phyloP scores from a whole-genome alignment of 371 early-diverging fungal genomes.

The Scutellospora calospora region DNA sequence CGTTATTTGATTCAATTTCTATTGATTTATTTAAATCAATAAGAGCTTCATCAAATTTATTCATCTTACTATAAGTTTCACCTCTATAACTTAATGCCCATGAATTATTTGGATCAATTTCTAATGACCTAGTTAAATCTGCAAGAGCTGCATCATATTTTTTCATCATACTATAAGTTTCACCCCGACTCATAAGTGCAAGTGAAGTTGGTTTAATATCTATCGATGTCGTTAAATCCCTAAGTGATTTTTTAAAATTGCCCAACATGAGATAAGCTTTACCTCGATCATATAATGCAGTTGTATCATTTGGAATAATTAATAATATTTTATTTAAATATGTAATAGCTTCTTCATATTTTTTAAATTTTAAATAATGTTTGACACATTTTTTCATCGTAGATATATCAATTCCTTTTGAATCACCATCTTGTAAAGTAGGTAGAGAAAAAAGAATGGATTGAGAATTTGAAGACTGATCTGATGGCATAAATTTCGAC shows the following conservation, averaged over 20 bases:
- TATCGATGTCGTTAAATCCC: neutral
- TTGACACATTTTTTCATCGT: too few relatives aligned
- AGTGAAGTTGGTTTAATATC: neutral
- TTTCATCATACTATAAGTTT: neutral
- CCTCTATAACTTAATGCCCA: neutral
- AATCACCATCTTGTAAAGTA: too few relatives aligned
- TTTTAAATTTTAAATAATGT: too few relatives aligned
- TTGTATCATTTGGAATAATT: neutral
- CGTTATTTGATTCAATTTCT: constrained; percentile 5
- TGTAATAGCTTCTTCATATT: constrained; percentile 14
- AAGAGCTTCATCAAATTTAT: constrained; percentile 5
- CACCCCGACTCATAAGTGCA: neutral
- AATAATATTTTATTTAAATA: constrained; percentile 3
- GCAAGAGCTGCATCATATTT: neutral
- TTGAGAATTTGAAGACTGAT: too few relatives aligned
- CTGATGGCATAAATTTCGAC: too few relatives aligned
- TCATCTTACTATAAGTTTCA: neutral
- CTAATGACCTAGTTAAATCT: constrained; percentile 26
- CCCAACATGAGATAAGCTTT: neutral
- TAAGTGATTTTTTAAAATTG: neutral
- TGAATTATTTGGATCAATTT: neutral
- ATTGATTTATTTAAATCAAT: constrained; percentile 22
- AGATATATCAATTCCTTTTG: too few relatives aligned
- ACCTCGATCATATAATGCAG: constrained; percentile 27
- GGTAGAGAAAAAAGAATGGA: too few relatives aligned